Conservation (phyloP, 2,329 filamentous ascomycete genomes). For the Sporothrix euskadiensis region DNA sequence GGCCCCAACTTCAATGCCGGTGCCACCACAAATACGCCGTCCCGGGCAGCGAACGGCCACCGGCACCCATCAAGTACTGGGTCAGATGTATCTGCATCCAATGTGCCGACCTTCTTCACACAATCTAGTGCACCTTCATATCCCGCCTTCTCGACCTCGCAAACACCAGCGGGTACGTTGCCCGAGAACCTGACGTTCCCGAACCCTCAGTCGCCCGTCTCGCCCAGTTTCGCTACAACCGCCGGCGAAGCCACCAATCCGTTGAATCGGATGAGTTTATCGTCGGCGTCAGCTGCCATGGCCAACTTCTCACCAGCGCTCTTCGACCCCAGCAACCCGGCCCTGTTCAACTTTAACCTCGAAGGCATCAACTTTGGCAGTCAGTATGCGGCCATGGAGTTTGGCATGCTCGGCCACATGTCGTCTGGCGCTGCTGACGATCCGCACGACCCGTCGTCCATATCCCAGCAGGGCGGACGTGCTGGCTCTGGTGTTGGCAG, state of each 20-base stretch:
- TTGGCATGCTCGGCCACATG: slow-evolving; percentile 96
- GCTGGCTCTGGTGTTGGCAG: slow-evolving; percentile 41
- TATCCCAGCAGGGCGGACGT: slow-evolving; percentile 43
- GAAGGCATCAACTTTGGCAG: slow-evolving; percentile 94
- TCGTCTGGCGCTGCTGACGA: slow-evolving; percentile 84
- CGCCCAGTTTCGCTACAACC: slow-evolving; percentile 67
- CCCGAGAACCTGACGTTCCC: slow-evolving; percentile 58
- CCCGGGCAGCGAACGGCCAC: slow-evolving; percentile 48
- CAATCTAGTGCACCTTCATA: slow-evolving; percentile 51
- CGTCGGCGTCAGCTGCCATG: slow-evolving; percentile 53
- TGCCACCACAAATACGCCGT: slow-evolving; percentile 46
- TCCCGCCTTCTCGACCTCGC: slow-evolving; percentile 53
- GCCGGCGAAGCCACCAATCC: slow-evolving; percentile 43
- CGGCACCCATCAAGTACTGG: slow-evolving; percentile 51
- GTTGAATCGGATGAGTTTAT: slow-evolving; percentile 51
- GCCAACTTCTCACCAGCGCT: slow-evolving; percentile 57
- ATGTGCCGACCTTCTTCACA: slow-evolving; percentile 48
- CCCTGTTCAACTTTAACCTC: slow-evolving; percentile 92
- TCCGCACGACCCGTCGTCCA: slow-evolving; percentile 63
- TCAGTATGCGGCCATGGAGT: slow-evolving; percentile 92
- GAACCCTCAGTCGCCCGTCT: slow-evolving; percentile 70
- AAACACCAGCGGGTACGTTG: slow-evolving; percentile 48
- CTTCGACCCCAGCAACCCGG: slow-evolving; percentile 89
- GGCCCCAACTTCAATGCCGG: slow-evolving; percentile 63
- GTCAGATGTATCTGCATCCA: slow-evolving; percentile 48